Conservation (phyloP, 2,329 filamentous ascomycete genomes). For the Aspergillus japonicus region DNA sequence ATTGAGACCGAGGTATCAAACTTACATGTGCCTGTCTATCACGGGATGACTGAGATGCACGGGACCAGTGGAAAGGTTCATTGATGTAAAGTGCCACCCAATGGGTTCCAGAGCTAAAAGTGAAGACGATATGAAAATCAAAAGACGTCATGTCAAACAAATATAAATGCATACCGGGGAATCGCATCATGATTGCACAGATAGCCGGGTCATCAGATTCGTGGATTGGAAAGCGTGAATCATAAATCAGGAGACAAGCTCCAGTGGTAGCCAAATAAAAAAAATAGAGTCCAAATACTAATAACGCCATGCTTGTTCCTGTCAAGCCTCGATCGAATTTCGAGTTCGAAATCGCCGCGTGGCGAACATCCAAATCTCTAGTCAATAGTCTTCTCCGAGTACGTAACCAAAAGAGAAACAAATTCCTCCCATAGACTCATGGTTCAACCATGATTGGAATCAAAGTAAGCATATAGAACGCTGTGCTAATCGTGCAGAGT, state of each 20-base stretch:
- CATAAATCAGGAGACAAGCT: constrained; percentile 4
- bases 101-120: background rate
- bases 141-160: background rate
- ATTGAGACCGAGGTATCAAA: background rate
- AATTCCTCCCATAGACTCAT: constrained; percentile 14
- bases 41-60: background rate
- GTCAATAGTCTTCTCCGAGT: constrained; percentile 22
- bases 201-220: constrained; percentile 16
- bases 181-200: constrained; percentile 27
- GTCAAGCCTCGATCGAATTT: constrained; percentile 10
- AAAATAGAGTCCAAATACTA: constrained; percentile 25
- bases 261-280: constrained; percentile 12
- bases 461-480: constrained; percentile 14
- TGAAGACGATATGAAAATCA: background rate
- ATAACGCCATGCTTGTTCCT: constrained; percentile 23
- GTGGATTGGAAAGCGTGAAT: constrained; percentile 14
- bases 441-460: constrained; percentile 10
- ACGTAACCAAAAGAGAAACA: constrained; percentile 18
- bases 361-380: constrained; percentile 26
- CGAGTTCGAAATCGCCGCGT: constrained; percentile 27
- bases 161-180: constrained; percentile 29
- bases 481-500: constrained; percentile 7
- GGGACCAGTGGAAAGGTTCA: background rate
- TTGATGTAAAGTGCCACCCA: background rate
- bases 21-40: background rate